These are phyloP conservation scores for Aschersonia sp. DNA, from an alignment of 2,329 filamentous ascomycete genomes.

Conservation along the genomic window DNA sequence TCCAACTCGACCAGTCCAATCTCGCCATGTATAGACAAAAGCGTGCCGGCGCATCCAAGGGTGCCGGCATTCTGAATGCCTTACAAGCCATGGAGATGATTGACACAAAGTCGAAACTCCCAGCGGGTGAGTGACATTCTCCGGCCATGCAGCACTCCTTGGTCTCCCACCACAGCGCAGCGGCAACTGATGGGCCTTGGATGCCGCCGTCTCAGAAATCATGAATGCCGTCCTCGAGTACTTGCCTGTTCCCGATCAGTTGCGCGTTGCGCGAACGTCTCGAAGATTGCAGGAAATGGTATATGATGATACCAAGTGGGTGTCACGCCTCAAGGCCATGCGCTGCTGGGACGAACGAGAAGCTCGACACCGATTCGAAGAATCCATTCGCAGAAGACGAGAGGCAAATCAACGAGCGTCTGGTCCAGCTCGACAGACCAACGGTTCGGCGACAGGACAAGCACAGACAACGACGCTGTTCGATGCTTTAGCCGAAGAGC, in stretches of 20 bases:
- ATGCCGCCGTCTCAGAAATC: constrained; percentile 46
- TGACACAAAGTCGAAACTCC: constrained; percentile 62
- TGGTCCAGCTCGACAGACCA: constrained; percentile 6
- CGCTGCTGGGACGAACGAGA: constrained; percentile 85
- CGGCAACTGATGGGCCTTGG: not conserved
- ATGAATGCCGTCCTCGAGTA: constrained; percentile 80
- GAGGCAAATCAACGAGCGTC: constrained; percentile 30
- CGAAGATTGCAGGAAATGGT: constrained; percentile 93
- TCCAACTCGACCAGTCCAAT: not conserved
- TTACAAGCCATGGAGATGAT: constrained; percentile 72
- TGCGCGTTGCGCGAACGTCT: constrained; percentile 73
- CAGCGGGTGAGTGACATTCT: constrained; percentile 46
- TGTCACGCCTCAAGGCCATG: constrained; percentile 73
- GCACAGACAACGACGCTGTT: constrained; percentile 45
- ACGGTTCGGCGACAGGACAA: constrained; percentile 6
- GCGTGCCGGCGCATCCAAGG: constrained; percentile 22
- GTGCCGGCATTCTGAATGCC: constrained; percentile 53
- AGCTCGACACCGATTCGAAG: constrained; percentile 68
- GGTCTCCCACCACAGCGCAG: not conserved
- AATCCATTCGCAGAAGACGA: constrained; percentile 45
- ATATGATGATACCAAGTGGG: constrained; percentile 94
- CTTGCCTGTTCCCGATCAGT: constrained; percentile 70
- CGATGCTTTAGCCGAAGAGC: constrained; percentile 56
- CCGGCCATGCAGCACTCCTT: not conserved
- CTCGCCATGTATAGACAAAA: constrained; percentile 27